Percentiles rank a stretch among this genome's conserved stretches.
Evolutionary conservation across 352 stramenopile species (phyloP).

Genomic region (Phytopythium montanum): DNA sequence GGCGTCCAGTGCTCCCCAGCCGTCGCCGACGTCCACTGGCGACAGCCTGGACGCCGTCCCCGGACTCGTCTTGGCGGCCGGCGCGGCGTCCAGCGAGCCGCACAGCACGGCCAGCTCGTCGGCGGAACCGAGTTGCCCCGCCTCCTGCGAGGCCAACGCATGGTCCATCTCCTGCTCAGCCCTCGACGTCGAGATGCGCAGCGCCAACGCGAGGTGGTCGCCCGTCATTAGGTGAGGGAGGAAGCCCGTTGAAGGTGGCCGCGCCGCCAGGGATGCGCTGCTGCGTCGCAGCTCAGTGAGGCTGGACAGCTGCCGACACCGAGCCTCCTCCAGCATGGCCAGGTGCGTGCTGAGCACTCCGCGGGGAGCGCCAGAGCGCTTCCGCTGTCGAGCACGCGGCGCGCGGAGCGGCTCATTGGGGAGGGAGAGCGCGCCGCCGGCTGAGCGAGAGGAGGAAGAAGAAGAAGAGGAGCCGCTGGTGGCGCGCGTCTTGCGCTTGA

Average conservation of each 20-base stretch:
- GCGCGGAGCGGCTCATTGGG: conserved; percentile 1
- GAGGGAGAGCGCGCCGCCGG: background rate
- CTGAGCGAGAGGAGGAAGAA: background rate
- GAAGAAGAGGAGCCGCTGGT: background rate
- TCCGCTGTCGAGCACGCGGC: conserved; percentile 8
- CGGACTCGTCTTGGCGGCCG: conserved; percentile 3
- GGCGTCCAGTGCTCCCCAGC: conserved; percentile 26
- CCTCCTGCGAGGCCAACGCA: conserved; percentile 13
- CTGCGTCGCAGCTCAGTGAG: conserved; percentile 4
- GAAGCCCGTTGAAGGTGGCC: conserved; percentile 1
- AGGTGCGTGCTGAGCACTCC: conserved; percentile 28
- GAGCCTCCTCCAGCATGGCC: conserved; percentile 34
- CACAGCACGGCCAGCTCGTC: conserved; percentile 7
- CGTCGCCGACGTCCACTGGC: conserved; percentile 32
- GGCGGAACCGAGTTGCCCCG: conserved; percentile 14
- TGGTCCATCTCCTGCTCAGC: conserved; percentile 8
- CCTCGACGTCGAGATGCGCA: conserved; percentile 3
- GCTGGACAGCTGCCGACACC: conserved; percentile 14
- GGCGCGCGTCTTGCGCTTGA: conserved; percentile 28
- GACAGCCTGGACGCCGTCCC: conserved; percentile 19
- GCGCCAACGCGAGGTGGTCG: background rate
- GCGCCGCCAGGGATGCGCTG: conserved; percentile 5
- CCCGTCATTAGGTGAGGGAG: background rate
- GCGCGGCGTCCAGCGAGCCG: conserved; percentile 17
- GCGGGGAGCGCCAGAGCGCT: conserved; percentile 11